Conservation (phyloP, 2,329 filamentous ascomycete genomes). For the Calonectria multiphialidica region DNA sequence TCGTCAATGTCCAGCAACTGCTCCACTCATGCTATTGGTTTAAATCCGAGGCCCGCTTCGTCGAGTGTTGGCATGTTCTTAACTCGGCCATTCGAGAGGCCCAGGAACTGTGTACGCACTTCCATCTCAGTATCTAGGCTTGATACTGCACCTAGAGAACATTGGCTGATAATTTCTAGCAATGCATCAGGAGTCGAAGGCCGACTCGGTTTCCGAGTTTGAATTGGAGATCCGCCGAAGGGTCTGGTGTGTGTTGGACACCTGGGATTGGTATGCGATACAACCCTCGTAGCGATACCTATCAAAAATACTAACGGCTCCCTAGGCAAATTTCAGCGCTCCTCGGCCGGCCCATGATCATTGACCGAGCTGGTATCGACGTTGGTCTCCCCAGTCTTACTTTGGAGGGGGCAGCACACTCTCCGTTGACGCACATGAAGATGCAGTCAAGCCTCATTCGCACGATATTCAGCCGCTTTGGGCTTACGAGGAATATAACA, state of each 20-base stretch:
- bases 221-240: conserved; percentile 52
- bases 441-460: conserved; percentile 50
- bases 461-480: conserved; percentile 47
- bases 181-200: conserved; percentile 47
- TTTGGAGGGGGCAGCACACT: conserved; percentile 47
- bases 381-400: conserved; percentile 48
- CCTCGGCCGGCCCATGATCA: conserved; percentile 49
- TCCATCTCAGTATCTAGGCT: not conserved
- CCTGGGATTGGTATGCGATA: conserved; percentile 52
- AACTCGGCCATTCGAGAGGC: conserved; percentile 51
- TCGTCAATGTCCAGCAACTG: conserved; percentile 50
- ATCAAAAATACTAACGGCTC: not conserved
- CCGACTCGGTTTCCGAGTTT: conserved; percentile 45
- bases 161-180: conserved; percentile 35
- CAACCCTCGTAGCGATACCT: too few relatives aligned
- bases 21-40: conserved; percentile 54
- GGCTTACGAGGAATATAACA: conserved; percentile 44
- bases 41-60: conserved; percentile 51
- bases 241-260: conserved; percentile 52
- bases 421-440: conserved; percentile 52
- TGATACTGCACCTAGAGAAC: not conserved
- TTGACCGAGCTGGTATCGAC: conserved; percentile 50
- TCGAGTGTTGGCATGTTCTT: conserved; percentile 53
- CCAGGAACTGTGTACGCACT: conserved; percentile 48
- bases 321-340: conserved; percentile 52